Evolutionary conservation across 352 stramenopile species (phyloP), one percentile per base, ranked within the genome.

Genomic region (Pythium sukuiense): DNA sequence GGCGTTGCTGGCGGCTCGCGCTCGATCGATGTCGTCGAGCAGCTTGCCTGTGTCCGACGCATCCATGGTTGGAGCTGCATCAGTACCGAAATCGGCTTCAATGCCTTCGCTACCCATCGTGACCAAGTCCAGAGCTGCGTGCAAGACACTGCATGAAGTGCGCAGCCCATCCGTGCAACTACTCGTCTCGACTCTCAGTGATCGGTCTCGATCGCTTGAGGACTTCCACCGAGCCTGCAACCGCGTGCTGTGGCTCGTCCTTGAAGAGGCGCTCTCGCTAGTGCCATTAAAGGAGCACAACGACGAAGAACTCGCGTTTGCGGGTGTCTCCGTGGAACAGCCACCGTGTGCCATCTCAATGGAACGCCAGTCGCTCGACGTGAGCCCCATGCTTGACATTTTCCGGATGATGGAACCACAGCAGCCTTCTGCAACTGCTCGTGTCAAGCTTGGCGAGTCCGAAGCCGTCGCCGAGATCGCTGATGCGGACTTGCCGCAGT

Each of bases 211-310:
- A 0, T 52, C 59, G 12, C 27, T 64, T 1, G 35, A 43, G 26
- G 64, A 77, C 35, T 80, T 88, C 61, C 74, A 72, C 8, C 72
- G 74, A 30, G 62, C 52, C 3, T 79, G 61, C 18, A 74, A 87
- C 48, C 80, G 82, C 0, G 61, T 83, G 2, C 65, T 88, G 45
- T 76, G 82, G 37, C 69, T 89, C 6, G 32, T 89, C 11, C 68
- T 91, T 33, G 82, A 91, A 62, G 67, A 73, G 14, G 67, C 67
- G 14, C 61, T 73, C 4, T 55, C 67, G 24, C 9, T 63, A 18
- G 61, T 69, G 2, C 55, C 61, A 3, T 13, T 63, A 29, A 58
- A 58, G 20, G 24, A 61, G 26, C 14, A 37, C 8, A 16, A 32
- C 16, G n/a, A 24, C 9, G 16, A 32, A 0, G 14, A 53, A 20